Base-by-base conservation (phyloP, 805 yeast species). In the Candida morakotiae region DNA sequence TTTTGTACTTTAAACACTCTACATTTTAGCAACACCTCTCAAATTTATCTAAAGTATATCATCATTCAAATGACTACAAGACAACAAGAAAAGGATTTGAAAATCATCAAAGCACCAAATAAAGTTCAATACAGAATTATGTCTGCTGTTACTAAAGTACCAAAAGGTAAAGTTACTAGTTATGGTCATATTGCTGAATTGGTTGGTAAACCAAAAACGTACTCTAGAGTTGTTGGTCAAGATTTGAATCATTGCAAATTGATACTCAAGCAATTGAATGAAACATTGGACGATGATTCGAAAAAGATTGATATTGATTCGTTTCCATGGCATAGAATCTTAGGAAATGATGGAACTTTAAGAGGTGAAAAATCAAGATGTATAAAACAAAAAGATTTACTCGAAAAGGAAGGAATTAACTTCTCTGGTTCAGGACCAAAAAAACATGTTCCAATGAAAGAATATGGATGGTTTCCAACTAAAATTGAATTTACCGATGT, bases 251-350 rank as follows among this genome's bases (percentile, higher is more conserved):
- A 73, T 32, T 62, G 48, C 29, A 24, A 40, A 4, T 43, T 41
- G 11, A 53, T 61, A 19, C 45, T 59, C 4, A 47, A 50, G 13
- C 46, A 44, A 21, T 45, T 66, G 10, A 50, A 51, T 17, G 39
- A 31, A 1, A 66, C 60, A 8, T 30, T 38, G 29, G 51, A 47
- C 26, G 16, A 23, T 11, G 6, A 38, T 29, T 28, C 45, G 11
- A 45, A 41, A 2, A 41, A 41, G 15, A 43, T 37, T 5, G 40
- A 39, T 9, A 35, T 49, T 8, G 55, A 46, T 2, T 62, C 60
- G 8, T 71, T 83, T 10, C 91, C 91, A 3, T 85, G 94, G 94
- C 84, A 91, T 91, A 59, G 94, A 24, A 84, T 85, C 1, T 63
- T 85, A 8, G 65, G 83, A n/a, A 58, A 73, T 13, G 93, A 93